Base-by-base conservation (phyloP, 2,329 filamentous ascomycete genomes). In the Penicillium sp. region DNA sequence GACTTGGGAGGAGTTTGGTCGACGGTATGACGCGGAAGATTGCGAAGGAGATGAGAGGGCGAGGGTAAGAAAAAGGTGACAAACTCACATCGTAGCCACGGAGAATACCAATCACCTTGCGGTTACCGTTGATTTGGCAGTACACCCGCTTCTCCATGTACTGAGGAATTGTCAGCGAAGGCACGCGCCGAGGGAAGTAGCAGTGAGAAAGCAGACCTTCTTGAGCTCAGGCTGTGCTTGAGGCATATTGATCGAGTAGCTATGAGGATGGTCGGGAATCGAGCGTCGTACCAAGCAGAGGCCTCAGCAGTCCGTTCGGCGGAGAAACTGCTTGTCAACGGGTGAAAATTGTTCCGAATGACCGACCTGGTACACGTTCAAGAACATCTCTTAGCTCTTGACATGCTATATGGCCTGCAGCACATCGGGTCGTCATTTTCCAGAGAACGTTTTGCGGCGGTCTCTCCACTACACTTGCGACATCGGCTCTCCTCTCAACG, bases 61-160 rank as follows among this genome's bases (percentile, higher is more conserved):
- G 10, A 18, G 42, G 16, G 12, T 2, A 21, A 12, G 3, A 9
- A 33, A 45, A 3, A 23, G 26, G 13, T 15, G 26, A 49, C 21
- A 10, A 28, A 70, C 87, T 61, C 78, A 96, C 94, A 85, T 99
- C 94, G 75, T 97, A 99, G 54, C 94, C 94, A 61, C 94, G 87
- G 53, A 99, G 83, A 47, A 96, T 84, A 51, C 95, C 94, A 73
- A 96, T 90, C 57, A 99, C 93, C 77, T 96, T 97, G 73, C 94
- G 89, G 75, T 92, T 96, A 70, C 94, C 94, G 76, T 99, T 99
- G 49, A 99, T 81, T 76, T 99, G 93, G 63, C 97, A 91, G 75
- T 96, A 96, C 70, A 99, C 84, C 77, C 93, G 85, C 85, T 99
- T 99, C 82, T 99, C 94, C 77, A 99, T 91, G 77, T 99, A 99